A percentile compares a stretch with the other conserved stretches of the same genome.
phyloP scores from a whole-genome alignment of 2,329 filamentous ascomycete species.

The Lasiodiplodia gonubiensis region DNA sequence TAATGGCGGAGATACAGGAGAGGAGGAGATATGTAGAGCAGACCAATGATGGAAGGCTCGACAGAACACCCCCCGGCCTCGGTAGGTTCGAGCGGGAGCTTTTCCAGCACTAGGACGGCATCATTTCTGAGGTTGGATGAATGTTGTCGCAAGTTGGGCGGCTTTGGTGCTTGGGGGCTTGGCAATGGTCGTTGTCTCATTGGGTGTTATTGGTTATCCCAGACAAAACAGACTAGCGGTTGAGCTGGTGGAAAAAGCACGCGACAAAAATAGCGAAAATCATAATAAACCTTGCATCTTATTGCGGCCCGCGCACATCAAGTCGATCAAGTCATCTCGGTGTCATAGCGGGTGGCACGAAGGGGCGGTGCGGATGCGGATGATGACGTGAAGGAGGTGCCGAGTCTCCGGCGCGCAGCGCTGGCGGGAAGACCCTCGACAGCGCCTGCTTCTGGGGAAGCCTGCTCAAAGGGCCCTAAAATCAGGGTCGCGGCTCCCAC shows the following conservation, averaged over 20 bases:
- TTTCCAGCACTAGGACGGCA: slow-evolving; percentile 14
- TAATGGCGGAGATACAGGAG: slow-evolving; percentile 37
- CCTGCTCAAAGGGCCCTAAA: slow-evolving; percentile 2
- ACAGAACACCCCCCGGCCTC: slow-evolving; percentile 45
- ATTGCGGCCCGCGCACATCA: neutral
- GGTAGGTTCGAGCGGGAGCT: slow-evolving; percentile 41
- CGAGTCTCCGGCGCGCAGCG: neutral
- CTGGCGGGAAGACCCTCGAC: neutral
- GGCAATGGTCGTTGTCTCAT: neutral
- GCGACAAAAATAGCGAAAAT: slow-evolving; percentile 11
- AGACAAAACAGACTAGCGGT: neutral
- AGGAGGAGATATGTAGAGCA: slow-evolving; percentile 31
- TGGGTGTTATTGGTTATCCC: neutral
- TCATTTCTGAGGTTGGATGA: neutral
- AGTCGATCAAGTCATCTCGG: neutral
- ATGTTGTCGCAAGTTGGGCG: slow-evolving; percentile 14
- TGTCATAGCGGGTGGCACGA: neutral
- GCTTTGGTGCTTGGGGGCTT: neutral
- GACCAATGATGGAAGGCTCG: slow-evolving; percentile 35
- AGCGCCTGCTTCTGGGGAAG: slow-evolving; percentile 18
- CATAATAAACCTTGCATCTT: neutral
- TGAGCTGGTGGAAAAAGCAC: neutral
- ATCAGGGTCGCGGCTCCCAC: neutral
- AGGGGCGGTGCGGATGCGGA: neutral
- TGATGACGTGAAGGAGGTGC: slow-evolving; percentile 15